Evolutionary conservation across 2,329 filamentous ascomycete species (phyloP), one percentile per base, ranked within the genome.

Genomic region (Neoarthrinium moseri): DNA sequence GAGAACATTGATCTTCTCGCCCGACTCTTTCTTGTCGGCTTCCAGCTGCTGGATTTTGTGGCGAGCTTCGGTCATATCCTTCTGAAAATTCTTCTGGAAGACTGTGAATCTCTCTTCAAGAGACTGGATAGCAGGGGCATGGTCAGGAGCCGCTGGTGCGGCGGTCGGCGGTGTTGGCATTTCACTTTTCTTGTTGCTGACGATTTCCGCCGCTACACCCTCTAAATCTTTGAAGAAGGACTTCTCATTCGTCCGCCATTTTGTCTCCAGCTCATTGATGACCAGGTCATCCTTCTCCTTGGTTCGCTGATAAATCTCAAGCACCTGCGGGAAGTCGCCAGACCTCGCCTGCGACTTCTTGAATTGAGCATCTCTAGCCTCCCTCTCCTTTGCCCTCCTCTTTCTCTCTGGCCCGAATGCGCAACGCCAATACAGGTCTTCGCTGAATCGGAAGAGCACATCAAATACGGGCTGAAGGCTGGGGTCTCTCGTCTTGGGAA

Each of bases 391-490:
- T n/a, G 24, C 33, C 13, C 42, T 45, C 34, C 51, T 49, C 6
- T 36, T 37, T 29, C 43, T 41, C 5, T 45, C 48, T 6, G 47
- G 15, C 23, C 42, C 45, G 12, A 53, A 36, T 8, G 45, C n/a
- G 7, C 38, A 43, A 24, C 45, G 47, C 20, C 53, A 47, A 27
- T 51, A 44, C 4, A 26, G 33, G 12, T 21, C 32, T 20, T 57
- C 51, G 17, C 29, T 39, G 29, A 46, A 49, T 20, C 48, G 48
- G 36, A 29, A 49, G 4, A 55, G 11, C 17, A 27, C 47, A 10
- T 57, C 52, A 24, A 61, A 53, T 5, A 47, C 23, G 21, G 49
- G 49, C 48, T 63, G 58, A 4, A 58, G 34, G n/a, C 49, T 48
- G 13, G 55, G 51, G 35, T 62, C 51, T 33, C 53, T 56, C 17